These are phyloP conservation scores for Termitomyces sp. DNA, from an alignment of 768 basidiomycete species.

Conservation along the genomic window DNA sequence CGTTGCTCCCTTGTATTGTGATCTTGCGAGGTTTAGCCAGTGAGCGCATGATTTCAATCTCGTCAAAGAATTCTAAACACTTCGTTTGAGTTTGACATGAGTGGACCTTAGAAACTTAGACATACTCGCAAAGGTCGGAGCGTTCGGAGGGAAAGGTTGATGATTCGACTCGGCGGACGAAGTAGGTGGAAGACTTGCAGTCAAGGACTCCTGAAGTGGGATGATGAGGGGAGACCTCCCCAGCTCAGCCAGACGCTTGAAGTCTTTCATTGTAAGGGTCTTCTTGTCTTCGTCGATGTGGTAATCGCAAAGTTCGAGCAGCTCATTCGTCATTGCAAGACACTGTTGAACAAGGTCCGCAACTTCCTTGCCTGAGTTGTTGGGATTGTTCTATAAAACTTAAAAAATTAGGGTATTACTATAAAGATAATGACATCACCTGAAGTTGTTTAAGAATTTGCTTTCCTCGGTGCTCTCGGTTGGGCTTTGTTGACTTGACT, in stretches of 20 bases:
- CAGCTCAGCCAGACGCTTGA: conserved; percentile 50
- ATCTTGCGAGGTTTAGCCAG: conserved; percentile 90
- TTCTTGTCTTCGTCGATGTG: conserved; percentile 34
- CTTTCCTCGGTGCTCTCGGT: conserved; percentile 55
- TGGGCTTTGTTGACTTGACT: conserved; percentile 71
- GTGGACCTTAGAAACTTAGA: background rate
- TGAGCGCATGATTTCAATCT: conserved; percentile 88
- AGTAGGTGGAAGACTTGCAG: conserved; percentile 78
- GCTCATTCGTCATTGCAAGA: conserved; percentile 58
- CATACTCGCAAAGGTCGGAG: conserved; percentile 74
- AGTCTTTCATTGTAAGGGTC: conserved; percentile 43
- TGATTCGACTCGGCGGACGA: conserved; percentile 56
- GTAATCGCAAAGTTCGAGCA: conserved; percentile 62
- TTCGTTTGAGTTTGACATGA: background rate
- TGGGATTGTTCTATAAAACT: conserved; percentile 36
- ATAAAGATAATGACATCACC: conserved; percentile 30
- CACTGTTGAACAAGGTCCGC: conserved; percentile 48
- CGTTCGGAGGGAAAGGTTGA: conserved; percentile 73
- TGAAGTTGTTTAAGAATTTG: conserved; percentile 51
- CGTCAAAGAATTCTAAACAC: conserved; percentile 65
- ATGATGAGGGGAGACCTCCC: conserved; percentile 72
- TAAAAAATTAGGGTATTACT: background rate
- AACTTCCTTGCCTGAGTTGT: conserved; percentile 34
- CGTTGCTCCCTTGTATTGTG: conserved; percentile 76
- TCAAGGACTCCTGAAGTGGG: conserved; percentile 90